phyloP scores from a whole-genome alignment of 2,329 filamentous ascomycete species.

The Sordariomycetes sp. region DNA sequence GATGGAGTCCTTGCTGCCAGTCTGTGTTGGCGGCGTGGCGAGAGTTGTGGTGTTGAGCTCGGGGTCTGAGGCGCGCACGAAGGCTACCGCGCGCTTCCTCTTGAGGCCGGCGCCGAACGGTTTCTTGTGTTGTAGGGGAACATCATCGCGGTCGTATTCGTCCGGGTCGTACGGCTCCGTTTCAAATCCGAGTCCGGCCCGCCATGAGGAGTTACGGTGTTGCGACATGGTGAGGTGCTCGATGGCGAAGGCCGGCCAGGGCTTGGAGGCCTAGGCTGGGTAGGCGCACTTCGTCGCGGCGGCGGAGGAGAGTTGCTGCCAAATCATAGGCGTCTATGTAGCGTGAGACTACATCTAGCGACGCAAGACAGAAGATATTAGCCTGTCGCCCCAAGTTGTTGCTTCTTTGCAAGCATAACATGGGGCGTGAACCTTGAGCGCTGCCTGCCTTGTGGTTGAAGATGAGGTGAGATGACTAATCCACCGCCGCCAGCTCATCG shows the following conservation, averaged over 20 bases:
- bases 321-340: too few species aligned
- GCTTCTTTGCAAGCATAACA: background rate
- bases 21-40: background rate
- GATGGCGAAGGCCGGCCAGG: background rate
- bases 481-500: background rate
- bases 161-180: background rate
- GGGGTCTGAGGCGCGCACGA: constrained; percentile 41
- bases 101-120: constrained; percentile 47
- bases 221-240: background rate
- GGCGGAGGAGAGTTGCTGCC: background rate
- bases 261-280: background rate
- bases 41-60: constrained; percentile 8
- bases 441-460: background rate
- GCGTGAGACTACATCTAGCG: too few species aligned
- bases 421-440: too few species aligned
- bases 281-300: background rate
- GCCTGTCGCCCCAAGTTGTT: too few species aligned
- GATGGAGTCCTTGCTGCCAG: background rate
- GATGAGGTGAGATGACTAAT: background rate
- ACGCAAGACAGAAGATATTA: too few species aligned
- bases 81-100: constrained; percentile 37
- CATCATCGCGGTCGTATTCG: constrained; percentile 28
- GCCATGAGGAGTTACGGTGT: background rate
- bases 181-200: background rate
- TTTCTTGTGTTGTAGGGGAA: constrained; percentile 40